Evolutionary conservation across 805 yeast species (phyloP), one percentile per base, ranked within the genome.

Genomic region (Kodamaea restingae): DNA sequence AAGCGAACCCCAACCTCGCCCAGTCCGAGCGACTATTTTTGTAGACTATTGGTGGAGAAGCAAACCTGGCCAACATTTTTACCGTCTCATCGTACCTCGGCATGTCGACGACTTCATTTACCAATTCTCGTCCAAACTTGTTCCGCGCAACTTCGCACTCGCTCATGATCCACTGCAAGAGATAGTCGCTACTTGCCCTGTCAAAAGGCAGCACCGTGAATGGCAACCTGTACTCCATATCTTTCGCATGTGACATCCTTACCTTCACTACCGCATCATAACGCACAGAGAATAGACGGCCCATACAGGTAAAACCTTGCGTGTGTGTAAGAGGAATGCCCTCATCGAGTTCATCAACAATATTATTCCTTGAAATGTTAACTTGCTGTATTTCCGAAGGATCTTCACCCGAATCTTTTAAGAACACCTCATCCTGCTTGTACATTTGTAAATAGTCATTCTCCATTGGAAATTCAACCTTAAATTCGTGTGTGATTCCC

Each of bases 151-250:
- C 42, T 27, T 71, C 75, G 38, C 76, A 73, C 52, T 80, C 82
- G 35, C 68, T 64, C 42, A 67, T 46, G 12, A 80, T 76, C 72
- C 82, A 70, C 43, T 65, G 67, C 40, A 79, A 63, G 9, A 80
- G 52, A 41, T 76, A 70, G 24, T 65, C 70, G 30, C 80, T 62
- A 47, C 74, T 67, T 2, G 55, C 47, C 26, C 72, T 55, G 47
- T 76, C 71, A 61, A 71, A 78, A 2, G 81, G 80, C 18, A 80
- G 64, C 0, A 81, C 65, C 1, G 74, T 73, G 4, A 81, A 57
- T 1, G 82, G 84, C 15, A 77, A 66, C 11, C 61, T 54, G 8
- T 75, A 53, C 32, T 69, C 74, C 28, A 78, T 59, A 41, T 75
- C 76, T 46, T 75, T 76, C 2, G 75, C 73, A 28, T 68, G 73